These are phyloP conservation scores for Takakia lepidozioides DNA, from an alignment of 225 moss, liverwort and hornwort genomes.

Conservation along the genomic window DNA sequence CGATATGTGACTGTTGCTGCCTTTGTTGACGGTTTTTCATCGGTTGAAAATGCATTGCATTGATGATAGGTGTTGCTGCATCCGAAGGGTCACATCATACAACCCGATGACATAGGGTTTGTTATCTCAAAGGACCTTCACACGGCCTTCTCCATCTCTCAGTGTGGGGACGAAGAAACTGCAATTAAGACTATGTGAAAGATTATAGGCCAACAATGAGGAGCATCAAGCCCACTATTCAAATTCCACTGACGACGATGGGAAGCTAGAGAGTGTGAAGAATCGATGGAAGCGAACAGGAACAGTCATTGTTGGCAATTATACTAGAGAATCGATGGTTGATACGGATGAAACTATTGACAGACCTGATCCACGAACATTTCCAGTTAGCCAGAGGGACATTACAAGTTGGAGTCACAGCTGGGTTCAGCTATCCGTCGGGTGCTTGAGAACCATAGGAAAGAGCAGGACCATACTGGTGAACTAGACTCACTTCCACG, in stretches of 20 bases:
- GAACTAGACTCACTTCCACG: neutral
- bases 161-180: constrained; percentile 8
- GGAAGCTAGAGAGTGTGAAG: constrained; percentile 29
- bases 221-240: constrained; percentile 4
- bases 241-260: neutral
- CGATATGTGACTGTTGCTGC: no score
- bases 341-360: neutral
- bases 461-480: no score
- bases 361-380: neutral
- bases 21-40: neutral
- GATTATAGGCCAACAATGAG: neutral
- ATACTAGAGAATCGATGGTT: constrained; percentile 8
- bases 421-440: constrained; percentile 22
- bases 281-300: constrained; percentile 34
- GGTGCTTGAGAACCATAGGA: neutral
- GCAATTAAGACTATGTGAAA: neutral
- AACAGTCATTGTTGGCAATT: constrained; percentile 13
- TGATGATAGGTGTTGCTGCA: constrained; percentile 17
- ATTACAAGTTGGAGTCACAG: constrained; percentile 40
- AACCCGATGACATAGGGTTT: constrained; percentile 37
- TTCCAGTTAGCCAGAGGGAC: constrained; percentile 28
- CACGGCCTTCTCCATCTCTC: constrained; percentile 40
- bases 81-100: constrained; percentile 29
- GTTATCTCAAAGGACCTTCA: constrained; percentile 31
- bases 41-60: neutral